phyloP scores from a whole-genome alignment of 805 yeast genomes.

The Teunomyces kruisii region DNA sequence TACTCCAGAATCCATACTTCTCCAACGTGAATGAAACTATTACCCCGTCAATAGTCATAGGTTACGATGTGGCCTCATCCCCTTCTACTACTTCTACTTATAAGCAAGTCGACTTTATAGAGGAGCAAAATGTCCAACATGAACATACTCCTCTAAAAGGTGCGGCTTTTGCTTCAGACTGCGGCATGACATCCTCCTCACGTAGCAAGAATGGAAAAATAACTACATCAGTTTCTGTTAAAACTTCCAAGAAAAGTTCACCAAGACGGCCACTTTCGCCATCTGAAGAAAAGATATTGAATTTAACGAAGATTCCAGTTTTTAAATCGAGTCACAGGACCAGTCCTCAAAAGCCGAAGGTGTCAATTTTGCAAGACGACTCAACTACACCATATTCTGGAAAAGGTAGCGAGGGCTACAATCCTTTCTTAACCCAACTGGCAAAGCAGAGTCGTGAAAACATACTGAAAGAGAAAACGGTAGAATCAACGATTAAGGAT shows the following conservation, averaged over 20 bases:
- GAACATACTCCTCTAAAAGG: neutral
- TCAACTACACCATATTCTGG: neutral
- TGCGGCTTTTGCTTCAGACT: neutral
- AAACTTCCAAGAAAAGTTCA: slow-evolving; percentile 9
- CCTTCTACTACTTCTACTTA: slow-evolving; percentile 19
- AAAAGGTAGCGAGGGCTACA: neutral
- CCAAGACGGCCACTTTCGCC: slow-evolving; percentile 20
- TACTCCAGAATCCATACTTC: neutral
- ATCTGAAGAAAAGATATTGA: slow-evolving; percentile 23
- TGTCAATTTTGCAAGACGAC: too few relatives aligned
- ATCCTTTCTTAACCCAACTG: neutral
- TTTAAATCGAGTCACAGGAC: slow-evolving; percentile 11
- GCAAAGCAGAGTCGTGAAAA: neutral
- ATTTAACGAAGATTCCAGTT: slow-evolving; percentile 25
- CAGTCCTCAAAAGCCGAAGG: neutral
- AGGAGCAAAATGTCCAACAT: neutral
- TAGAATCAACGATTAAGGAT: neutral
- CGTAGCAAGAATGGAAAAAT: neutral
- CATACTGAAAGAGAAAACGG: neutral
- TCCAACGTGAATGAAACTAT: slow-evolving; percentile 3
- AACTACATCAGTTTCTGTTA: neutral
- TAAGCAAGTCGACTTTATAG: slow-evolving; percentile 8
- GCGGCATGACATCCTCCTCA: neutral
- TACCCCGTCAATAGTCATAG: slow-evolving; percentile 20
- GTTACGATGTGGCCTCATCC: slow-evolving; percentile 14